These are phyloP conservation scores for Puya raimondii DNA, from an alignment of 176 grass and related monocot species.

Conservation along the genomic window DNA sequence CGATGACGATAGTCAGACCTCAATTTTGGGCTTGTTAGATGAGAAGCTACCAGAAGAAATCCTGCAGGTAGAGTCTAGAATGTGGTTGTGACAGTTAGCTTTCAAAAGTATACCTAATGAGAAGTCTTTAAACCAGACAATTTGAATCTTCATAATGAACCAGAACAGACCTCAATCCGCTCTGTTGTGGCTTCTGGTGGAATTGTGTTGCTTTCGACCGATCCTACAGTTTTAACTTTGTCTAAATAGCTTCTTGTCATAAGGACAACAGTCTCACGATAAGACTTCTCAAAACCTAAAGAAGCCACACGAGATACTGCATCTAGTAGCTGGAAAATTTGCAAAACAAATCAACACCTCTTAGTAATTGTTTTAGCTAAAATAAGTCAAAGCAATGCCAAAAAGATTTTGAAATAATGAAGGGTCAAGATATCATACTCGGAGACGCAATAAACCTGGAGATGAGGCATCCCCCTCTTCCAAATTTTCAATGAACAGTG, in stretches of 20 bases:
- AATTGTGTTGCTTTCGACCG: constrained; percentile 52
- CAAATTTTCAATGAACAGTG: constrained; percentile 95
- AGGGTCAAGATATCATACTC: constrained; percentile 47
- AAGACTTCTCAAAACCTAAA: constrained; percentile 98
- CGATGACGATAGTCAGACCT: constrained; percentile 93
- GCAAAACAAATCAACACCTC: constrained; percentile 20
- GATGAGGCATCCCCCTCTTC: constrained; percentile 93
- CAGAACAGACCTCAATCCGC: constrained; percentile 56
- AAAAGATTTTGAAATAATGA: constrained; percentile 21
- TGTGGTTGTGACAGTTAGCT: constrained; percentile 49
- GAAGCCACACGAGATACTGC: constrained; percentile 92
- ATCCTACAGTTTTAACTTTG: constrained; percentile 77
- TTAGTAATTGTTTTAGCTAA: constrained; percentile 17
- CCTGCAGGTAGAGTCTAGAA: constrained; percentile 98
- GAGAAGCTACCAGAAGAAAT: constrained; percentile 85
- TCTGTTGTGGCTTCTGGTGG: constrained; percentile 77
- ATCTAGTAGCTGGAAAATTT: constrained; percentile 69
- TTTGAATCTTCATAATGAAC: constrained; percentile 18
- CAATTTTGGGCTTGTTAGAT: constrained; percentile 77
- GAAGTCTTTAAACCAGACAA: constrained; percentile 12
- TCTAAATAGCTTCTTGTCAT: constrained; percentile 99
- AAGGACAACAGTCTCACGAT: constrained; percentile 93
- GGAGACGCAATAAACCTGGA: constrained; percentile 82
- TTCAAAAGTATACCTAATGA: constrained; percentile 22
- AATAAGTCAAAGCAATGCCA: neutral